A percentile compares a stretch with the other conserved stretches of the same genome.
Conservation (phyloP, 75 land plant genomes). For the Azolla pinnata region DNA sequence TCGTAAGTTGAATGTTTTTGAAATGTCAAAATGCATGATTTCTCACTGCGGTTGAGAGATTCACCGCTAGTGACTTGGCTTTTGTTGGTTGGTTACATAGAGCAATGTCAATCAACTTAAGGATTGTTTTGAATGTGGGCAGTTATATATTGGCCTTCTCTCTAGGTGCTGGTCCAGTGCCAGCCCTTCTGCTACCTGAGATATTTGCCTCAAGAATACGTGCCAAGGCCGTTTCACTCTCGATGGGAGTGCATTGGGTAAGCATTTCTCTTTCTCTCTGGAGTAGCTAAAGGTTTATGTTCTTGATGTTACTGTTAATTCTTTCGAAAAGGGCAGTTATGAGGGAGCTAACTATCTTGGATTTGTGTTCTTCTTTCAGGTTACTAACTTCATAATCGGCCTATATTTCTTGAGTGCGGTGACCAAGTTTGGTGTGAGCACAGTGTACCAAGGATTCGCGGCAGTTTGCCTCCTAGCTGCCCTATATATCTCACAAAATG, state of each 20-base stretch:
- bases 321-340: too few species aligned
- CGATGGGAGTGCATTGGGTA: conserved; percentile 98
- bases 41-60: background rate
- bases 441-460: conserved; percentile 72
- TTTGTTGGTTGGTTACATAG: too few species aligned
- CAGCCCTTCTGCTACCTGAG: conserved; percentile 90
- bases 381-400: conserved; percentile 85
- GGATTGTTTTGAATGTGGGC: conserved; percentile 11
- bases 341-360: too few species aligned
- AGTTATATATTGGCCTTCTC: conserved; percentile 94
- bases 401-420: conserved; percentile 86
- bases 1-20: conserved; percentile 47
- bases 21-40: background rate
- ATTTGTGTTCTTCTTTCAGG: conserved; percentile 48
- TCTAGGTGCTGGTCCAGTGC: conserved; percentile 97
- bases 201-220: conserved; percentile 91
- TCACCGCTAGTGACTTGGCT: too few species aligned
- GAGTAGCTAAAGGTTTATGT: background rate
- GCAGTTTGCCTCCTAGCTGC: conserved; percentile 69
- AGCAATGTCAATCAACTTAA: background rate
- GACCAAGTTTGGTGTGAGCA: conserved; percentile 80
- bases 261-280: conserved; percentile 10
- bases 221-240: conserved; percentile 91
- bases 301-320: background rate
- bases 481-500: conserved; percentile 63